These are phyloP conservation scores for Escovopsis sp. DNA, from an alignment of 2,329 filamentous ascomycete species.

Conservation along the genomic window DNA sequence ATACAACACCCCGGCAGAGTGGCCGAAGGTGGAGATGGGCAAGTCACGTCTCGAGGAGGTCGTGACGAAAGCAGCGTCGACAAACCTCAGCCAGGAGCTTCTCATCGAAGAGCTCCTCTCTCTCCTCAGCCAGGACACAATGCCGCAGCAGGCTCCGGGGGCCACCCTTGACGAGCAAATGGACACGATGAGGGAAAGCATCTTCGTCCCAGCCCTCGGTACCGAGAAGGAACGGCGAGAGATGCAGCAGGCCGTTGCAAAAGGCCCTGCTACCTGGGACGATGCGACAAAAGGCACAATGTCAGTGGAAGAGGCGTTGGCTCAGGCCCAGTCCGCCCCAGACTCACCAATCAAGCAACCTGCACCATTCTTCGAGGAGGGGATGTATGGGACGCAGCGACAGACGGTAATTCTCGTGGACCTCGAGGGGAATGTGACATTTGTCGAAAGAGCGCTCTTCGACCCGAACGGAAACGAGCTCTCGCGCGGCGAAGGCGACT, in stretches of 20 bases:
- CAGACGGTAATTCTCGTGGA: conserved; percentile 48
- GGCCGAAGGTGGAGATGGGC: conserved; percentile 46
- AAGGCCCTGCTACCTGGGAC: conserved; percentile 22
- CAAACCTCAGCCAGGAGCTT: conserved; percentile 27
- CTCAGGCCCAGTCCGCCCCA: conserved; percentile 23
- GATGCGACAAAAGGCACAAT: conserved; percentile 19
- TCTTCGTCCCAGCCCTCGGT: conserved; percentile 46
- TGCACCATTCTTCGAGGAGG: conserved; percentile 34
- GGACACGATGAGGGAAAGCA: conserved; percentile 38
- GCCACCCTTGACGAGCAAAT: conserved; percentile 39
- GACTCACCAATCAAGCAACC: conserved; percentile 8
- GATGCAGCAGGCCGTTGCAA: conserved; percentile 26
- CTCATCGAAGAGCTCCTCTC: conserved; percentile 36
- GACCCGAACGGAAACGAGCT: conserved; percentile 41
- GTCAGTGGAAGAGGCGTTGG: conserved; percentile 20
- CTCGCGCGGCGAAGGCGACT: conserved; percentile 37
- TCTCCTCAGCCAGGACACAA: conserved; percentile 40
- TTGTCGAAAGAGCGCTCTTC: conserved; percentile 43
- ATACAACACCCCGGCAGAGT: conserved; percentile 35
- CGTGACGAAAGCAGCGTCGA: conserved; percentile 24
- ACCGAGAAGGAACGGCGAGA: conserved; percentile 27
- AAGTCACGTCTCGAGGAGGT: conserved; percentile 28
- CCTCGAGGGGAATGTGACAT: conserved; percentile 45
- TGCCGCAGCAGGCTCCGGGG: conserved; percentile 26
- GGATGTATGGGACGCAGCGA: conserved; percentile 49